Conservation (phyloP, 2,329 filamentous ascomycete genomes). For the Leptoxyphium fumago region DNA sequence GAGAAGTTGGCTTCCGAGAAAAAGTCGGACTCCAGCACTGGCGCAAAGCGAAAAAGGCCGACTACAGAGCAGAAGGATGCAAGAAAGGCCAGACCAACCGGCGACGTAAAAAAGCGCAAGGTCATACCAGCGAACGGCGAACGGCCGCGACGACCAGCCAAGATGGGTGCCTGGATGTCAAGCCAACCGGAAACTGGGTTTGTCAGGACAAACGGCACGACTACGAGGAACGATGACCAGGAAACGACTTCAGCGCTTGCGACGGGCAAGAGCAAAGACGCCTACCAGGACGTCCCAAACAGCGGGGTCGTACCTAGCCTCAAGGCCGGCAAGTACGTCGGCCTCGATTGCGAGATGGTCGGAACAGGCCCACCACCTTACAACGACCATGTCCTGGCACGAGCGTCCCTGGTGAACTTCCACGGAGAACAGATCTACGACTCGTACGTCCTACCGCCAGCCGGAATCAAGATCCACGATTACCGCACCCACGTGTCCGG, state of each 20-base stretch:
- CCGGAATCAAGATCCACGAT: slow-evolving; percentile 59
- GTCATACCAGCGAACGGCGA: neutral
- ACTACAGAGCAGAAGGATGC: slow-evolving; percentile 7
- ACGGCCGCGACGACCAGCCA: slow-evolving; percentile 13
- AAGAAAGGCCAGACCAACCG: slow-evolving; percentile 5
- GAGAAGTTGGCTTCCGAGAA: slow-evolving; percentile 31
- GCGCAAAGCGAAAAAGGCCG: slow-evolving; percentile 20
- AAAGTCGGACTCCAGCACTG: slow-evolving; percentile 17
- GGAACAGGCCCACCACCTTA: slow-evolving; percentile 54
- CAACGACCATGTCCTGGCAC: slow-evolving; percentile 61
- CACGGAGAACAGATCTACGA: slow-evolving; percentile 89
- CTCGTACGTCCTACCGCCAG: slow-evolving; percentile 61
- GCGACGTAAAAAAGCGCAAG: slow-evolving; percentile 10
- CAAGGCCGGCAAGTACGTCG: slow-evolving; percentile 76
- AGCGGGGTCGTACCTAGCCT: slow-evolving; percentile 35
- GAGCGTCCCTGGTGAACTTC: slow-evolving; percentile 85
- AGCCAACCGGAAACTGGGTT: slow-evolving; percentile 23
- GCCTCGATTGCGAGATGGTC: slow-evolving; percentile 97
- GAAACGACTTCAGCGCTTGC: slow-evolving; percentile 44
- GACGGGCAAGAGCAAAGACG: slow-evolving; percentile 40
- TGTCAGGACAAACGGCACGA: slow-evolving; percentile 31
- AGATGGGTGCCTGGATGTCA: slow-evolving; percentile 37
- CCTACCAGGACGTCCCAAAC: slow-evolving; percentile 28
- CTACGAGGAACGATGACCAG: slow-evolving; percentile 29
- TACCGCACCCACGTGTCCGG: slow-evolving; percentile 83